Base-by-base conservation (phyloP, 1,139 yeast genomes). In the Candida frijolesensis region DNA sequence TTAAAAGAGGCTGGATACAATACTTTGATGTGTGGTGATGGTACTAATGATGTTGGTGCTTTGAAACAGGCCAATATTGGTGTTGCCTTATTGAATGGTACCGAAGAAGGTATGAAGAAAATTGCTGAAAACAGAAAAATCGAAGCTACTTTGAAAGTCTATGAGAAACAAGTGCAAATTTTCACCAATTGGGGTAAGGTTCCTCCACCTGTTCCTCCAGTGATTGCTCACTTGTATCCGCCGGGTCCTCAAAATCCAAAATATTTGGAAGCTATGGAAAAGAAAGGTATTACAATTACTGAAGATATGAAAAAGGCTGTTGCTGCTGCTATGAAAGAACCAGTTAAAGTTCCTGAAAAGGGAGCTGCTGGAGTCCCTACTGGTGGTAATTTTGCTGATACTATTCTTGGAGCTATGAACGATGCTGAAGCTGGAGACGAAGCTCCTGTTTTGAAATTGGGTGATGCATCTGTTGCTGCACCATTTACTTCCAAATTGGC, bases 401-500 rank as follows among this genome's bases (percentile, higher is more conserved):
- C 87, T 59, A 72, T 92, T 57, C 74, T 91, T 71, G 78, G 83
- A 52, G 83, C 89, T 53, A 71, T 89, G 67, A 82, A 84, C 60
- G 87, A 83, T 51, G 83, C 83, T 49, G 91, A 84, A 57, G 88
- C 79, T 30, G 94, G 85, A 50, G 87, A 78, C 51, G 98, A 92
- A 59, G 96, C 95, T 0, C 99, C 99, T 52, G 84, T 89, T 45
- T 80, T 94, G 72, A 95, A 94, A 68, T 79, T 94, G 51, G 99
- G 99, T 62, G 99, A 94, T 74, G 99, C 99, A 9, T 92, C 98
- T 27, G 97, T 95, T 62, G 99, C 99, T 51, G 99, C 99, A 38
- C 99, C 99, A 44, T 91, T 94, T 67, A 94, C 99, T 16, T 92
- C 98, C 27, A 94, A 94, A 67, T 82, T 94, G 59, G 84, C 97